Conservation (phyloP, 2,329 filamentous ascomycete species). For the Diaporthe sp. region DNA sequence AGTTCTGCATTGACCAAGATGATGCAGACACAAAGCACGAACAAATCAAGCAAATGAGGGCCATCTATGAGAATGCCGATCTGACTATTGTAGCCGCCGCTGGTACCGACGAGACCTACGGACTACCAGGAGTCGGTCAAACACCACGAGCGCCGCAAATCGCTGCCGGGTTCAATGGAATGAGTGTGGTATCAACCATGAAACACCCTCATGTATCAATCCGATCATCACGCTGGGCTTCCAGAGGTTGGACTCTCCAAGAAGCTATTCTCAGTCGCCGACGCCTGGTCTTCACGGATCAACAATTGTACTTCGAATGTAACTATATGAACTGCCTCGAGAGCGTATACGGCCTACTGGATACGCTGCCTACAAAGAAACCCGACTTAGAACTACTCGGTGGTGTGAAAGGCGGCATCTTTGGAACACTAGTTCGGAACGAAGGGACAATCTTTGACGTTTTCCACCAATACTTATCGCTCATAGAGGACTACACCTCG, state of each 20-base stretch:
- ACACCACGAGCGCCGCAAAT: neutral
- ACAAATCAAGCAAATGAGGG: constrained; percentile 48
- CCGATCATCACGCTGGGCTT: neutral
- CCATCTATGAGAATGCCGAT: constrained; percentile 45
- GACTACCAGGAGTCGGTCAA: constrained; percentile 5
- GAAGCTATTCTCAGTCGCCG: no score
- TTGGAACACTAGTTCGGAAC: no score
- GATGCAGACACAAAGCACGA: constrained; percentile 45
- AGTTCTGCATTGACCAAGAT: constrained; percentile 48
- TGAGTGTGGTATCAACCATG: neutral
- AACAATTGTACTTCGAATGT: neutral
- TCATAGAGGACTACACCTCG: neutral
- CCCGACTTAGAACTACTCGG: no score
- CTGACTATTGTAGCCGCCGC: constrained; percentile 46
- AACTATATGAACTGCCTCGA: neutral
- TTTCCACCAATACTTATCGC: no score
- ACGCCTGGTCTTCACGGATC: neutral
- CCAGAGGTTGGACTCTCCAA: constrained; percentile 8
- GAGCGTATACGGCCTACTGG: neutral
- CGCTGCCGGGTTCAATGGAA: neutral
- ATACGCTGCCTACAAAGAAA: no score
- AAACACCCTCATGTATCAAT: neutral
- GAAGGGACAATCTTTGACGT: no score
- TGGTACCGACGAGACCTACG: neutral
- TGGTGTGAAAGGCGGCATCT: no score